Base-by-base conservation (phyloP, 306 rosid genomes). In the Acacia acuminata region DNA sequence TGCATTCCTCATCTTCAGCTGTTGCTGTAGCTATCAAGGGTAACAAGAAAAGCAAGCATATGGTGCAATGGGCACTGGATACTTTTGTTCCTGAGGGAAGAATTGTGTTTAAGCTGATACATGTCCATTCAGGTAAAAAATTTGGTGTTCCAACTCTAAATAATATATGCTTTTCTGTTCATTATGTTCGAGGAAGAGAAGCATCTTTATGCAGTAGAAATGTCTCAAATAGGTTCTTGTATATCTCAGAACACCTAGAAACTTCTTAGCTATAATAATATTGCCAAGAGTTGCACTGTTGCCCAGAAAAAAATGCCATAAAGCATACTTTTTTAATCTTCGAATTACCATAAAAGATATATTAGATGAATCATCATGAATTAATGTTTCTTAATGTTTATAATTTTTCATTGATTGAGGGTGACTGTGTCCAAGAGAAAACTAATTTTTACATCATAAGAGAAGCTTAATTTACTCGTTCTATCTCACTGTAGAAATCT, bases 1-100 rank as follows among this genome's bases (percentile, higher is more conserved):
- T 42, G 76, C 85, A 77, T 88, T 87, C 86, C 20, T 38, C 86
- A 10, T 75, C 77, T 73, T 82, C 88, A 1, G 77, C 44, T 77
- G 93, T 96, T 70, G 98, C 97, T 69, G 78, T 96, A 42, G 99
- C 98, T 50, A 84, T 96, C 83, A 91, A 87, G 80, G 99, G 99
- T 71, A 87, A 77, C 82, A 92, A 82, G 66, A 94, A 91, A 61
- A 92, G 97, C 88, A 92, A 90, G 85, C 82, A 85, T 87, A 87
- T 94, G 10, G 88, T 94, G 40, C 89, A 77, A 36, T 96, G 99
- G 97, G 91, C 97, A 3, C 89, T 94, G 20, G 93, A 92, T 38
- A 92, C 92, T 88, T 92, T 94, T 87, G 89, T 90, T 76, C 94
- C 94, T 0, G 94, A 94, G 85, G 97, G 94, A 80, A 82, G 70